Percentiles rank a stretch among this genome's conserved stretches.
Conservation (phyloP, 257 asterid species). For the Orobanche coerulescens region DNA sequence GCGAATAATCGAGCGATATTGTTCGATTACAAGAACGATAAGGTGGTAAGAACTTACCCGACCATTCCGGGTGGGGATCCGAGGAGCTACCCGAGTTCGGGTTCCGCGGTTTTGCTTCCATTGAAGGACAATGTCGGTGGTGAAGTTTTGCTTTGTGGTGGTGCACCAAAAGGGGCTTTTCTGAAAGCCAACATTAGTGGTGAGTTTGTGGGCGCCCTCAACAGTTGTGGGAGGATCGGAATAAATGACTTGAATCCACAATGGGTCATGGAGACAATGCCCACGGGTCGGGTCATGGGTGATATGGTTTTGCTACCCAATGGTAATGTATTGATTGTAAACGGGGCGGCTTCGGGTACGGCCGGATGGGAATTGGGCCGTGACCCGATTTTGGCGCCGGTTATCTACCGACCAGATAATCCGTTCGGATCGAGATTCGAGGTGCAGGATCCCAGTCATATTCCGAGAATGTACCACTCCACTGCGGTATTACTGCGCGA, state of each 20-base stretch:
- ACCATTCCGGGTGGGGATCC: slow-evolving; percentile 42
- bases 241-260: slow-evolving; percentile 31
- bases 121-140: not conserved
- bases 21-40: slow-evolving; percentile 23
- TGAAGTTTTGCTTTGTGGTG: slow-evolving; percentile 35
- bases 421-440: slow-evolving; percentile 34
- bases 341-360: slow-evolving; percentile 39
- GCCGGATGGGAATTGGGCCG: slow-evolving; percentile 44
- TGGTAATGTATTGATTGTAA: slow-evolving; percentile 35
- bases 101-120: not conserved
- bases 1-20: slow-evolving; percentile 41
- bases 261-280: slow-evolving; percentile 52
- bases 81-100: slow-evolving; percentile 27
- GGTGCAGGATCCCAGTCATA: slow-evolving; percentile 22
- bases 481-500: slow-evolving; percentile 38
- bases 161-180: slow-evolving; percentile 30
- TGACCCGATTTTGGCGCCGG: slow-evolving; percentile 30
- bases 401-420: slow-evolving; percentile 29
- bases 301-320: slow-evolving; percentile 45
- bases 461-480: slow-evolving; percentile 50
- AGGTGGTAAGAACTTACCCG: slow-evolving; percentile 34
- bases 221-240: slow-evolving; percentile 41
- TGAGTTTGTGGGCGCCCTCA: slow-evolving; percentile 42
- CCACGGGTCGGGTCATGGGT: slow-evolving; percentile 42
- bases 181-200: not conserved